Evolutionary conservation across 352 stramenopile species (phyloP), one percentile per base, ranked within the genome.

Genomic region (Pythium oligandrum): DNA sequence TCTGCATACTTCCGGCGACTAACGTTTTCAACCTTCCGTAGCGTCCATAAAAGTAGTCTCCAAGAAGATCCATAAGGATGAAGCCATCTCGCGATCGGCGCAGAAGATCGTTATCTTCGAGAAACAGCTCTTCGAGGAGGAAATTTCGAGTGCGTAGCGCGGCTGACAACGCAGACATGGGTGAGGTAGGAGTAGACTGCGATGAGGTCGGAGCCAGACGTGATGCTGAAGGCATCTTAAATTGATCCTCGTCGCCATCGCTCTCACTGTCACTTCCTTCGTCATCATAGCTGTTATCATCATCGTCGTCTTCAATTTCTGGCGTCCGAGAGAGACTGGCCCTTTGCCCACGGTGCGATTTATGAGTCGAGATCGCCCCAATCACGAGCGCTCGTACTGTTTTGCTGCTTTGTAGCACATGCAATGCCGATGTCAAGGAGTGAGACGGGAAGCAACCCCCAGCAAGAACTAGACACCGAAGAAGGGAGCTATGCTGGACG

Each of bases 41-140:
- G 2, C 75, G 65, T n/a, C 73, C 79, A 53, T 86, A 86, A 61
- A 90, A 90, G 54, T 78, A 90, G 54, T 90, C 79, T 12, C 77
- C 73, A 0, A 90, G 40, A n/a, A 78, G 68, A 0, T 31, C 51
- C 6, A 75, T 77, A 3, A 90, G 33, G 7, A 62, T 52, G 0
- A 53, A 32, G 0, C 69, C 75, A 35, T 86, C 71, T 31, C 50
- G 48, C 6, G 58, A 47, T 6, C 44, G 50, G 5, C 38, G 4
- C 1, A 81, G 44, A 35, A 86, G 47, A 8, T 66, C 43, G 43
- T 86, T 88, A 6, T 65, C 62, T 36, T 88, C 75, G 6, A 90
- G 49, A n/a, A 75, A 70, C 30, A 90, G 57, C 51, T 87, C 66
- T 38, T 86, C 73, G 1, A 90, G 64, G 8, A 84, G 48, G 53